Evolutionary conservation across 176 grass and related monocot genomes (phyloP).

Genomic region (Guadua angustifolia): DNA sequence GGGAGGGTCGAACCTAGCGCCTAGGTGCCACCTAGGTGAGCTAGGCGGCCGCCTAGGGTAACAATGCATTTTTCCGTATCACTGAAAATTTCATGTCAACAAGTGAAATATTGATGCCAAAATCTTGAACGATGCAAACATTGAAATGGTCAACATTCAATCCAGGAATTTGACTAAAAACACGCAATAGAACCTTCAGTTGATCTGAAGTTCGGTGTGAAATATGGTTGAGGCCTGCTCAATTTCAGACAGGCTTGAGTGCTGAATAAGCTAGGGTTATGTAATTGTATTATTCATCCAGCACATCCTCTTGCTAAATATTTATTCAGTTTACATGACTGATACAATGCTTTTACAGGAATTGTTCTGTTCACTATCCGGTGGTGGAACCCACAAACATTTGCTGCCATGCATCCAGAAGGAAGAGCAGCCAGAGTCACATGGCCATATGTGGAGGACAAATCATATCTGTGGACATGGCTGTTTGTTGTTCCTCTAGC

Average conservation of each 20-base stretch:
- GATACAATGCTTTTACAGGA: constrained; percentile 46
- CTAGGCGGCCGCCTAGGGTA: no score
- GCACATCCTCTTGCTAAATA: constrained; percentile 7
- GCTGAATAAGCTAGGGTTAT: constrained; percentile 9
- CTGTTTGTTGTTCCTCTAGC: constrained; percentile 90
- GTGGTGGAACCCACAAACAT: constrained; percentile 96
- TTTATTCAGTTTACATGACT: constrained; percentile 29
- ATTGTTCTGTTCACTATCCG: constrained; percentile 97
- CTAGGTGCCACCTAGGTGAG: no score
- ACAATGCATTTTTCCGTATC: background rate
- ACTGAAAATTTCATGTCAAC: background rate
- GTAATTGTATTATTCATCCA: constrained; percentile 11
- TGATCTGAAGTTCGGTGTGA: background rate
- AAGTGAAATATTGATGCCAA: background rate
- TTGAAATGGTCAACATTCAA: background rate
- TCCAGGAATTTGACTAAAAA: background rate
- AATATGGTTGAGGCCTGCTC: background rate
- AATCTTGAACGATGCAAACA: background rate
- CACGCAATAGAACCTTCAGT: background rate
- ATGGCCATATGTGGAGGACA: constrained; percentile 95
- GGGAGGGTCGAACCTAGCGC: no score
- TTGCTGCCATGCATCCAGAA: constrained; percentile 97
- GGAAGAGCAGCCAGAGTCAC: constrained; percentile 77
- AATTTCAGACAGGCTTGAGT: background rate
- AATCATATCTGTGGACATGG: constrained; percentile 91